Conservation (phyloP, 352 stramenopile species). For the Phytophthora boehmeriae region DNA sequence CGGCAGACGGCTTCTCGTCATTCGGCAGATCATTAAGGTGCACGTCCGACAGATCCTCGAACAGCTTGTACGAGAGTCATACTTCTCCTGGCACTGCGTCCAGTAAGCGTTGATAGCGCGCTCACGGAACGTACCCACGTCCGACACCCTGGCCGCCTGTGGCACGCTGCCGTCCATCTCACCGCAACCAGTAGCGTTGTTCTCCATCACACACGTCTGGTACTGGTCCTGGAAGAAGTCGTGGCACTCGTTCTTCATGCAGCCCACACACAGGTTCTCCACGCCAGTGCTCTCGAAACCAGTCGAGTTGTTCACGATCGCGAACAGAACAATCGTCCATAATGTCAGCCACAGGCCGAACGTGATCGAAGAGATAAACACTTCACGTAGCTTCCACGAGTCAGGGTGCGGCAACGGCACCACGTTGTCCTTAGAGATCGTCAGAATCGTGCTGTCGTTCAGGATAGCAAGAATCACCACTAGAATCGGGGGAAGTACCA, state of each 20-base stretch:
- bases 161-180: conserved; percentile 63
- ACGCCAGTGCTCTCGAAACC: conserved; percentile 57
- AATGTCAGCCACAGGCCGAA: conserved; percentile 74
- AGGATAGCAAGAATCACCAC: conserved; percentile 92
- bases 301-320: conserved; percentile 59
- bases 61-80: conserved; percentile 56
- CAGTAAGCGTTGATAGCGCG: conserved; percentile 49
- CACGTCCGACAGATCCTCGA: conserved; percentile 60
- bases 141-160: conserved; percentile 34
- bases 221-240: conserved; percentile 62
- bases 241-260: conserved; percentile 63
- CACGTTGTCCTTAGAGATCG: conserved; percentile 83
- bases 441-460: conserved; percentile 90
- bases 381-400: conserved; percentile 75
- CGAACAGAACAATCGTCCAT: conserved; percentile 70
- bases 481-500: conserved; percentile 89
- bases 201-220: conserved; percentile 49
- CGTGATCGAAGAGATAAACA: conserved; percentile 71
- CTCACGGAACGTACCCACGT: conserved; percentile 49
- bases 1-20: conserved; percentile 41
- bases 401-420: conserved; percentile 60
- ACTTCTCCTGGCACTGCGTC: conserved; percentile 47
- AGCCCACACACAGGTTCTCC: conserved; percentile 70
- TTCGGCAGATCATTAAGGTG: conserved; percentile 56
- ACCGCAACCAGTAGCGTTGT: conserved; percentile 59